Percentiles rank a stretch among this genome's conserved stretches.
Evolutionary conservation across 495 filamentous ascomycete genomes (phyloP).

Genomic region (Talaromyces adpressus): DNA sequence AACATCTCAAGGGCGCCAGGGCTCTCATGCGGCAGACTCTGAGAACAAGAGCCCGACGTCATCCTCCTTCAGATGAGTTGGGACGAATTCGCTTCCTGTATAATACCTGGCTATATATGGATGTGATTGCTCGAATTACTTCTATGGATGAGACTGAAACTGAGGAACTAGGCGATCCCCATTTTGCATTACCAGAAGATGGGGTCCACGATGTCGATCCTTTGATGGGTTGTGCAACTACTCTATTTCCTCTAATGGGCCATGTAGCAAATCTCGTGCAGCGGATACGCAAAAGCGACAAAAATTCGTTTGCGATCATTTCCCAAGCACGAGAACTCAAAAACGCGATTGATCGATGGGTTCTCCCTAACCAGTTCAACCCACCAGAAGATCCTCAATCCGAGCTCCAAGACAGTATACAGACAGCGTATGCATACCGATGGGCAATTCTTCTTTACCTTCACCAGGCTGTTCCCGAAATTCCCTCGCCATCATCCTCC

Average conservation of each 20-base stretch:
- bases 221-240: slow-evolving; percentile 66
- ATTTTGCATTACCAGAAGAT: slow-evolving; percentile 30
- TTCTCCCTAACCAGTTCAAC: slow-evolving; percentile 49
- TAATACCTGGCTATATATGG: slow-evolving; percentile 78
- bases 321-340: slow-evolving; percentile 60
- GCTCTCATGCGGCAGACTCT: slow-evolving; percentile 55
- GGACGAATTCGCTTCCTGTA: slow-evolving; percentile 61
- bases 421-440: slow-evolving; percentile 71
- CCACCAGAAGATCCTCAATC: slow-evolving; percentile 60
- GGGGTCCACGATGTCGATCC: slow-evolving; percentile 60
- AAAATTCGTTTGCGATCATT: slow-evolving; percentile 57
- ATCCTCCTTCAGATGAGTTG: slow-evolving; percentile 34
- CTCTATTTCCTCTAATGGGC: slow-evolving; percentile 68
- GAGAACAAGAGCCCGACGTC: slow-evolving; percentile 26
- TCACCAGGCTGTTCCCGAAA: slow-evolving; percentile 71
- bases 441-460: slow-evolving; percentile 71
- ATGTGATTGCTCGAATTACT: slow-evolving; percentile 71
- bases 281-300: slow-evolving; percentile 48
- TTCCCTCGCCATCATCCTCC: slow-evolving; percentile 50
- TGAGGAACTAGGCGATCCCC: slow-evolving; percentile 43
- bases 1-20: slow-evolving; percentile 66
- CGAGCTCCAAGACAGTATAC: slow-evolving; percentile 58
- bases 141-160: slow-evolving; percentile 54
- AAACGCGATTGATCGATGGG: slow-evolving; percentile 56
- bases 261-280: slow-evolving; percentile 62